Base-by-base conservation (phyloP, 163 green algal species). In the Scenedesmus sp. region DNA sequence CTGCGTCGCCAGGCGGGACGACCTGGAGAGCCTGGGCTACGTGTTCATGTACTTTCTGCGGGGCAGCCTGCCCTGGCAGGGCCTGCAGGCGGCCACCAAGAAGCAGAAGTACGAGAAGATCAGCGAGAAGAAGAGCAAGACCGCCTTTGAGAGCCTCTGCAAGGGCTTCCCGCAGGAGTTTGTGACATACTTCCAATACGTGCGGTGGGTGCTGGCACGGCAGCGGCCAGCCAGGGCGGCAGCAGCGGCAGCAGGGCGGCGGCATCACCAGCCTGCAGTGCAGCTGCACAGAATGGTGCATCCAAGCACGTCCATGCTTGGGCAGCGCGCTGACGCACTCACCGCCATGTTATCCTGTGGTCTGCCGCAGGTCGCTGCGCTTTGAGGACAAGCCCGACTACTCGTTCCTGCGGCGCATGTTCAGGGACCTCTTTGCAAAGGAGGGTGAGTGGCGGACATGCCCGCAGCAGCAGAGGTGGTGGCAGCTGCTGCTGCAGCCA, bases 21-120 rank as follows among this genome's bases (percentile, higher is more conserved):
- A 99, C 91, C 93, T 99, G 49, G 97, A 99, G 95, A 99, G 96
- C 6, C 93, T 99, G 59, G 98, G 98, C 42, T 99, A 99, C 92
- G 98, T 99, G 72, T 95, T 99, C 79, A 99, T 99, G 97, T 99
- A 99, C 94, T 99, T 99, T 90, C 94, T 99, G 88, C 94, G 98
- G 12, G 98, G 98, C 82, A 97, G 92, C 89, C 94, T 99, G 84
- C 98, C 98, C 4, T 99, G 98, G 98, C 97, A 99, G 89, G 94
- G 94, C 49, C 91, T 95, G 56, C 92, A 94, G 92, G 98, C 98
- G 2, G 97, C 96, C 20, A 99, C 98, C 79, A 99, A 99, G 96
- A 99, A 99, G 95, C 97, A 99, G 90, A 99, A 99, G 95, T 99
- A 99, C 91, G 98, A 99, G 92, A 99, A 99, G 93, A 99, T 99